Evolutionary conservation across 2,329 filamentous ascomycete genomes (phyloP).

Genomic region (Ceratocystis destructans): DNA sequence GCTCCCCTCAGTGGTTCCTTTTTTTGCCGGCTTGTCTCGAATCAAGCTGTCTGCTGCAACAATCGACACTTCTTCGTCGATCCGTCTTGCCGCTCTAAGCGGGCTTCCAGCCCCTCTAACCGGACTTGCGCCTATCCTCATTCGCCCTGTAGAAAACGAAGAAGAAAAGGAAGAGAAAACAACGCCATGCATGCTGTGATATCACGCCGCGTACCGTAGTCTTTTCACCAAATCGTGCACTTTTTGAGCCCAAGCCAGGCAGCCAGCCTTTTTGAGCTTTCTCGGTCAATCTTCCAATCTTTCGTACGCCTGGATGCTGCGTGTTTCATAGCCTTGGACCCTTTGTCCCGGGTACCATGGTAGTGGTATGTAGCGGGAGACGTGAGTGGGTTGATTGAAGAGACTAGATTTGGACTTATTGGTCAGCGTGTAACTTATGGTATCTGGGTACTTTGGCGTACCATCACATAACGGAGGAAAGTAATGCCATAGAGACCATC

Average conservation of each 20-base stretch:
- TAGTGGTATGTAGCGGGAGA: not conserved
- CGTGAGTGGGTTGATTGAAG: too few relatives aligned
- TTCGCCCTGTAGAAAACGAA: too few relatives aligned
- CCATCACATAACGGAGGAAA: too few relatives aligned
- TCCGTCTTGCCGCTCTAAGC: too few relatives aligned
- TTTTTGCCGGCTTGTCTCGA: not conserved
- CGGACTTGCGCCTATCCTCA: too few relatives aligned
- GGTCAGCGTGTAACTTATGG: too few relatives aligned
- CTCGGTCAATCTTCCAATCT: not conserved
- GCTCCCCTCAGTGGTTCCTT: not conserved
- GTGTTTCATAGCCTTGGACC: not conserved
- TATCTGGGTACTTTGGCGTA: too few relatives aligned
- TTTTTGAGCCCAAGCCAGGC: not conserved
- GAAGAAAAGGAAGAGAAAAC: not conserved
- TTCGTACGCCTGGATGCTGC: not conserved
- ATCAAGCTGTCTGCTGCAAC: too few relatives aligned
- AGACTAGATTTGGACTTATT: too few relatives aligned
- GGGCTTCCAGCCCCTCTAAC: too few relatives aligned
- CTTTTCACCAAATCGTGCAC: not conserved
- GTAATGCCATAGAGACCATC: too few relatives aligned
- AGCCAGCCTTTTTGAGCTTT: not conserved
- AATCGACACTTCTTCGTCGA: too few relatives aligned
- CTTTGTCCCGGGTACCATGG: conserved; percentile 2
- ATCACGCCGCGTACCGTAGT: not conserved
- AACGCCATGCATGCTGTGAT: not conserved